phyloP scores from a whole-genome alignment of 352 stramenopile species.

The Phytophthora fragariaefolia region DNA sequence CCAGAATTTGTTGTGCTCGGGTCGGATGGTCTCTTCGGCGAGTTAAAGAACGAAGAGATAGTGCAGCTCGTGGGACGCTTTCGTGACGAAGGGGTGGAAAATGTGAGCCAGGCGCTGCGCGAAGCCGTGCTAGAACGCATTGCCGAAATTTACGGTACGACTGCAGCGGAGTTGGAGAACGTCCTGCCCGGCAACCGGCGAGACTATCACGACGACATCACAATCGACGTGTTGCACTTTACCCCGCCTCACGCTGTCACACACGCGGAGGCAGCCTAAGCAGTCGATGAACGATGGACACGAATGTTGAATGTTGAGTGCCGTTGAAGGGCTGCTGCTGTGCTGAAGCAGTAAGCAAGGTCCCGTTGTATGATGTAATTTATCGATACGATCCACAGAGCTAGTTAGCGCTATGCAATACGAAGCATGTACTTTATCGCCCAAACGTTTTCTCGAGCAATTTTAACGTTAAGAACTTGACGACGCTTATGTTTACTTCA shows the following conservation, averaged over 20 bases:
- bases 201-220: conserved; percentile 80
- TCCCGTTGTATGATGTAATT: conserved; percentile 21
- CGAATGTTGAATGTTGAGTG: conserved; percentile 26
- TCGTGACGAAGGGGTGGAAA: conserved; percentile 55
- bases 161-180: conserved; percentile 50
- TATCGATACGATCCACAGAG: conserved; percentile 22
- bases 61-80: conserved; percentile 54
- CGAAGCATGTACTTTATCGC: conserved; percentile 16
- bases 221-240: conserved; percentile 76
- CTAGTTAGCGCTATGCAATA: conserved; percentile 16
- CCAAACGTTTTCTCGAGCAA: too few relatives aligned
- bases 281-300: not conserved
- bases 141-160: conserved; percentile 62
- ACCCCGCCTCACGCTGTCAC: conserved; percentile 32
- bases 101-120: conserved; percentile 61
- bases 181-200: conserved; percentile 63
- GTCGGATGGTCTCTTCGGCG: conserved; percentile 67
- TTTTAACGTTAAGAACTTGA: too few relatives aligned
- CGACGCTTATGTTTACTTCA: too few relatives aligned
- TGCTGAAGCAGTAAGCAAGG: not conserved
- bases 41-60: conserved; percentile 72
- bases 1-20: conserved; percentile 71
- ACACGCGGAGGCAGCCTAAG: conserved; percentile 27
- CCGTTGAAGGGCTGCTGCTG: not conserved
- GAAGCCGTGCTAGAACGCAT: conserved; percentile 58